phyloP scores from a whole-genome alignment of 768 basidiomycete genomes.

The Psilocybe cubensis region DNA sequence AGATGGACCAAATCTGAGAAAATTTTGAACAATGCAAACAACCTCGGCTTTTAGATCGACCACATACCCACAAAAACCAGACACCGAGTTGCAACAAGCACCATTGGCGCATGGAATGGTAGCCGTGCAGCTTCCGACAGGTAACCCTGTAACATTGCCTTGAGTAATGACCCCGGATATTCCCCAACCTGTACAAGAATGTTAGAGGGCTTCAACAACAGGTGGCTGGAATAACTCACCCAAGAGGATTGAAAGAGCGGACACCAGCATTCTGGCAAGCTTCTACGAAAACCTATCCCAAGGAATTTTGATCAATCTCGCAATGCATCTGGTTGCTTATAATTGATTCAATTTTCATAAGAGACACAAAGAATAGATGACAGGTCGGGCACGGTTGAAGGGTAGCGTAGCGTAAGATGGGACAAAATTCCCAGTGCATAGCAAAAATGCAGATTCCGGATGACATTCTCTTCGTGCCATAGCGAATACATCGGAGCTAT shows the following conservation, averaged over 20 bases:
- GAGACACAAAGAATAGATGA: not conserved
- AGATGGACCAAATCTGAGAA: slow-evolving; percentile 14
- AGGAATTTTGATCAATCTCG: slow-evolving; percentile 3
- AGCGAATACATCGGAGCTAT: slow-evolving; percentile 2
- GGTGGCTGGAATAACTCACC: not conserved
- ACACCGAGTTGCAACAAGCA: slow-evolving; percentile 25
- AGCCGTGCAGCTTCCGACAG: slow-evolving; percentile 23
- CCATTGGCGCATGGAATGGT: slow-evolving; percentile 28
- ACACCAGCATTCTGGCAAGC: slow-evolving; percentile 4
- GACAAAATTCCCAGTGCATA: slow-evolving; percentile 1
- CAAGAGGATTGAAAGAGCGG: not conserved
- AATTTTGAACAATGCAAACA: not conserved
- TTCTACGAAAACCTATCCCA: not conserved
- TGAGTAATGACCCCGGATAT: slow-evolving; percentile 11
- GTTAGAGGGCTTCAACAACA: not conserved
- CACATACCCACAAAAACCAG: slow-evolving; percentile 28
- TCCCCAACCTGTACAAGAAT: not conserved
- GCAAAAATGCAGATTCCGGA: slow-evolving; percentile 5
- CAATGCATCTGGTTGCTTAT: slow-evolving; percentile 1
- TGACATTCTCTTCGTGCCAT: slow-evolving; percentile 4
- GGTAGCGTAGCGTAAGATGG: slow-evolving; percentile 1
- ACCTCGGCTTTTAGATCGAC: not conserved
- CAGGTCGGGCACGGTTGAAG: not conserved
- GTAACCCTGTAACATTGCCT: slow-evolving; percentile 23
- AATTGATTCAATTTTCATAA: not conserved